Conservation (phyloP, 2,329 filamentous ascomycete species). For the Aspergillus caelatus region DNA sequence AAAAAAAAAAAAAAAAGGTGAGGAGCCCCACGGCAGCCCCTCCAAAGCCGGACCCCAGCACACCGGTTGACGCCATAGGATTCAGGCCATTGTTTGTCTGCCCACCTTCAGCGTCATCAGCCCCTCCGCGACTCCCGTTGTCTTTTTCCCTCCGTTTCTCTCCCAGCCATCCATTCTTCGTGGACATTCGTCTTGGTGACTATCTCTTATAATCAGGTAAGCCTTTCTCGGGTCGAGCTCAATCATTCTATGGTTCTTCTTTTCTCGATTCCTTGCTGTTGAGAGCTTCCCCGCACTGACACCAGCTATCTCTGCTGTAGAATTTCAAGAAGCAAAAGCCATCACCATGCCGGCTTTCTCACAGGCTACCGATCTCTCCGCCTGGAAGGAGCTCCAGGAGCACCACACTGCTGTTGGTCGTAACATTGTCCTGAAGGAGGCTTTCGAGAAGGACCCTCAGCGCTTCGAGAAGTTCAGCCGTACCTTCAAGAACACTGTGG, state of each 20-base stretch:
- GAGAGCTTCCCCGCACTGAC: constrained; percentile 33
- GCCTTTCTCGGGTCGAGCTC: neutral
- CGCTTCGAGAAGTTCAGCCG: constrained; percentile 90
- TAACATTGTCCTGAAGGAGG: constrained; percentile 88
- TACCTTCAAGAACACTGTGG: constrained; percentile 77
- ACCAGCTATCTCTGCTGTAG: constrained; percentile 11
- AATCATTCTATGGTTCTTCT: neutral
- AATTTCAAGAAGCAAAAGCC: constrained; percentile 9
- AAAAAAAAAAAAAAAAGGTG: constrained; percentile 12
- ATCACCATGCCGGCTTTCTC: constrained; percentile 49
- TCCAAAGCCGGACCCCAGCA: constrained; percentile 26
- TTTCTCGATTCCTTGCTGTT: neutral
- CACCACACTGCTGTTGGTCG: constrained; percentile 86
- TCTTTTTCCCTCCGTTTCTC: constrained; percentile 12
- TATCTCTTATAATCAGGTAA: neutral
- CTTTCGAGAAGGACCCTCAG: constrained; percentile 83
- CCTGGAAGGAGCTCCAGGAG: constrained; percentile 88
- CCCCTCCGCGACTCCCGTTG: constrained; percentile 10
- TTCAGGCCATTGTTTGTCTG: constrained; percentile 7
- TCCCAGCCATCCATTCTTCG: constrained; percentile 9
- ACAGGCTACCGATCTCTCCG: constrained; percentile 80
- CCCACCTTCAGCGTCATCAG: constrained; percentile 13
- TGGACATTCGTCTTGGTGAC: neutral
- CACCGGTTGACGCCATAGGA: constrained; percentile 25
- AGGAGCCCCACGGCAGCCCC: constrained; percentile 20